Conservation (phyloP, 2,329 filamentous ascomycete genomes). For the Xylaria sp. region DNA sequence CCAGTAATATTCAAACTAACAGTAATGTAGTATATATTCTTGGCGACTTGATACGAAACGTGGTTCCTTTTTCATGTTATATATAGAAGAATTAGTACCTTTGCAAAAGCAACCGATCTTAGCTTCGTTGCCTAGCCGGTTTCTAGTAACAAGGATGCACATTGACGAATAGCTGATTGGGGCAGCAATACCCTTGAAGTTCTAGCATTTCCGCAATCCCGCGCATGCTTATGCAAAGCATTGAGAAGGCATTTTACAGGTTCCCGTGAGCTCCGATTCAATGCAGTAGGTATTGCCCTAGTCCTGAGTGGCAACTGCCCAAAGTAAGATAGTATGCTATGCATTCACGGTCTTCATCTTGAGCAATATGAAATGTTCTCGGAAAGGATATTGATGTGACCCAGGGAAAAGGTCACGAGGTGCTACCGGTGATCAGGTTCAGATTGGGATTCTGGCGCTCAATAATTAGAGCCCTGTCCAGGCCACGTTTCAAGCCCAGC, state of each 20-base stretch:
- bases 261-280: conserved; percentile 16
- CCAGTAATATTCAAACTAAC: not conserved
- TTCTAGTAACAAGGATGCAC: not conserved
- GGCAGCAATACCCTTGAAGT: not conserved
- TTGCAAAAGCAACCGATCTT: not conserved
- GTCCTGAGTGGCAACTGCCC: conserved; percentile 2
- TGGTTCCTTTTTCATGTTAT: not conserved
- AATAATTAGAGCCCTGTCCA: conserved; percentile 12
- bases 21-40: not conserved
- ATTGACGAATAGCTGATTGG: not conserved
- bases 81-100: not conserved
- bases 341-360: not conserved
- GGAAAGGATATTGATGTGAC: conserved; percentile 6
- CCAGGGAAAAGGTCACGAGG: conserved; percentile 15
- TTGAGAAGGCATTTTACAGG: not conserved
- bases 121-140: not conserved
- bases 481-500: conserved; percentile 19
- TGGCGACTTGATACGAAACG: not conserved
- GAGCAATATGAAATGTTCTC: not conserved
- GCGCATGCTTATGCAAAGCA: conserved; percentile 16
- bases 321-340: not conserved
- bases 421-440: not conserved
- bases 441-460: conserved; percentile 1
- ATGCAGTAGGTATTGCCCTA: not conserved
- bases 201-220: not conserved